phyloP scores from a whole-genome alignment of 2,329 filamentous ascomycete genomes.

The Purpureocillium takamizusanense region DNA sequence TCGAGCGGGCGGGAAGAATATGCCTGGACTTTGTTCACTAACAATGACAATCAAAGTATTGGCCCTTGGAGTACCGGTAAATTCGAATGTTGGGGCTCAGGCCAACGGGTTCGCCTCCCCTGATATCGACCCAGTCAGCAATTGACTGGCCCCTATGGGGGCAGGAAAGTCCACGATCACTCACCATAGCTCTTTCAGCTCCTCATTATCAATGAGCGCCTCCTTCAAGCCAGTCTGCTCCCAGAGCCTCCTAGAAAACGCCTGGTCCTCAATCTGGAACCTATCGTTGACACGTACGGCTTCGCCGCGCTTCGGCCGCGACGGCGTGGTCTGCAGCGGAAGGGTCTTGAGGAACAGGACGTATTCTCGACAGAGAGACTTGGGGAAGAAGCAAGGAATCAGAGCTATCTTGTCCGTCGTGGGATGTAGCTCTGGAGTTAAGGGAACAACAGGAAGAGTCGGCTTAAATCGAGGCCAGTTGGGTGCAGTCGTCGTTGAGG shows the following conservation, averaged over 20 bases:
- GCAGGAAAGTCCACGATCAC: too few species aligned
- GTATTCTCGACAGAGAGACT: conserved; percentile 66
- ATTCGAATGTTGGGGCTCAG: conserved; percentile 83
- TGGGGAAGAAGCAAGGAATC: conserved; percentile 65
- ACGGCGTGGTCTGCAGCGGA: conserved; percentile 68
- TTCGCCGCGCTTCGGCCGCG: conserved; percentile 68
- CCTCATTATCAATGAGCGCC: conserved; percentile 34
- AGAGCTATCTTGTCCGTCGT: conserved; percentile 57
- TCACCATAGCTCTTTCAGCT: conserved; percentile 34
- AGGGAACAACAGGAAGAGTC: conserved; percentile 54
- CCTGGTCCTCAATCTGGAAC: conserved; percentile 69
- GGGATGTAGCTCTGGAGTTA: conserved; percentile 47
- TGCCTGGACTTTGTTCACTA: conserved; percentile 24
- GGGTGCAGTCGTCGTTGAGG: conserved; percentile 17
- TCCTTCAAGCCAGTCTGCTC: conserved; percentile 64
- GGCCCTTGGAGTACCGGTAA: conserved; percentile 76
- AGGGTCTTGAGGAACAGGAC: conserved; percentile 61
- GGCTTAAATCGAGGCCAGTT: conserved; percentile 68
- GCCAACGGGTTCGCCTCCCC: conserved; percentile 77
- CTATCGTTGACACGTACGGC: conserved; percentile 84
- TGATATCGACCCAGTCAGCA: conserved; percentile 25
- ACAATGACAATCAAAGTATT: conserved; percentile 94
- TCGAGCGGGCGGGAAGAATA: neutral
- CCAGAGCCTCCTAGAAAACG: conserved; percentile 72
- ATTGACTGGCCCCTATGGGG: too few species aligned